Base-by-base conservation (phyloP, 306 rosid genomes). In the Abrus precatorius region DNA sequence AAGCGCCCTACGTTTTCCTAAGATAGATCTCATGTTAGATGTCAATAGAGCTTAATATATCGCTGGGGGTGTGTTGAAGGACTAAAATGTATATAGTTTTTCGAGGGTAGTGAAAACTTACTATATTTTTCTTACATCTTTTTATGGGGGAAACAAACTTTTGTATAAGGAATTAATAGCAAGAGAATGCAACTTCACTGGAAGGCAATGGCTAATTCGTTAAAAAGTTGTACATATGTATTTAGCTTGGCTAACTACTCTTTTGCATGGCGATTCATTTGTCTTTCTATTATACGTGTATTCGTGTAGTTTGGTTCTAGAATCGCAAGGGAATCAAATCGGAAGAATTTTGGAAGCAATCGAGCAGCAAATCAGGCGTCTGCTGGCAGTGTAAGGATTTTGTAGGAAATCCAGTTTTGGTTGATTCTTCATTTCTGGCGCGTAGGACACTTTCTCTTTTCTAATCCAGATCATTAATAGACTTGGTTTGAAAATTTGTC, bases 311-410 rank as follows among this genome's bases (percentile, higher is more conserved):
- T 95, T 83, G 99, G 99, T 84, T 90, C 98, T 38, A 95, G 99
- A 87, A 93, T 95, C 67, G 97, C 99, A 0, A 86, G 97, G 88
- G 99, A 93, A 70, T 95, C 99, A 7, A 95, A 95, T 75, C 86
- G 96, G 30, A 90, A 90, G 87, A 93, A 89, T 59, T 95, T 93
- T 7, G 97, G 98, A 74, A 95, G 99, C 77, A 95, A 93, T 82
- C 91, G 99, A 9, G 99, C 99, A 0, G 99, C 99, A 52, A 95
- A 95, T 82, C 99, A 93, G 78, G 97, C 91, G 4, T 93, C 97
- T 32, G 99, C 98, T 7, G 99, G 99, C 64, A 95, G 99, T 77
- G 98, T 80, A 45, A 87, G 65, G 84, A 89, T 95, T 84, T 20
- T 77, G 84, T 77, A 80, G 64, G 45, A 84, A 64, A 71, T 76